Base-by-base conservation (phyloP, 306 rosid species). In the Amphicarpaea edgeworthii region DNA sequence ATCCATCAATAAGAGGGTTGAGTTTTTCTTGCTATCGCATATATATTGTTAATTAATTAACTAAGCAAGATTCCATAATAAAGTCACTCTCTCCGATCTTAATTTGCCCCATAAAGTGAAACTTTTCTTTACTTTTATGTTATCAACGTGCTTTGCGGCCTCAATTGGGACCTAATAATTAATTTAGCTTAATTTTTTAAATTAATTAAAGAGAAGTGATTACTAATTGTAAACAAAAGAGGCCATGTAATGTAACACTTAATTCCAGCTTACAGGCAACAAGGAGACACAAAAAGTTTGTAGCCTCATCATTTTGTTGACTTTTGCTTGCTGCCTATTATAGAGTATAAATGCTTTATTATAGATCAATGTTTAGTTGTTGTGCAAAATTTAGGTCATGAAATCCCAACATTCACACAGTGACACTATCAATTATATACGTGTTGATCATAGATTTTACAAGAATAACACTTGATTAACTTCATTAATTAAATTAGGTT, bases 191-290 rank as follows among this genome's bases (percentile, higher is more conserved):
- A 69, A 53, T 81, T 70, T n/a, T n/a, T n/a, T n/a, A n/a, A 64
- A 73, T 77, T 77, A 34, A 45, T n/a, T n/a, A n/a, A n/a, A n/a
- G n/a, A 76, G 1, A 21, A 43, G 40, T 8, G n/a, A n/a, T n/a
- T n/a, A n/a, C 28, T 81, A 67, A 77, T 77, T 75, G 5, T 60
- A 24, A 24, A n/a, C 63, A 42, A 76, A 77, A 79, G 62, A 82
- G 81, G 82, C 75, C 82, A 58, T 85, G 82, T 70, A 81, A 58
- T 85, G 82, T 70, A 81, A 76, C 85, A 81, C 83, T 80, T 78
- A 58, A 78, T 79, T 82, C 88, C 76, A 79, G 86, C 89, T 86
- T 89, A 90, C 88, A 80, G 90, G 91, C 85, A 74, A 80, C 77
- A 51, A 84, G 92, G 93, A 85, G 88, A 86, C 93, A 87, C 2